Percentiles rank a stretch among this genome's conserved stretches.
Conservation (phyloP, 257 asterid species). For the Solanum etuberosum region DNA sequence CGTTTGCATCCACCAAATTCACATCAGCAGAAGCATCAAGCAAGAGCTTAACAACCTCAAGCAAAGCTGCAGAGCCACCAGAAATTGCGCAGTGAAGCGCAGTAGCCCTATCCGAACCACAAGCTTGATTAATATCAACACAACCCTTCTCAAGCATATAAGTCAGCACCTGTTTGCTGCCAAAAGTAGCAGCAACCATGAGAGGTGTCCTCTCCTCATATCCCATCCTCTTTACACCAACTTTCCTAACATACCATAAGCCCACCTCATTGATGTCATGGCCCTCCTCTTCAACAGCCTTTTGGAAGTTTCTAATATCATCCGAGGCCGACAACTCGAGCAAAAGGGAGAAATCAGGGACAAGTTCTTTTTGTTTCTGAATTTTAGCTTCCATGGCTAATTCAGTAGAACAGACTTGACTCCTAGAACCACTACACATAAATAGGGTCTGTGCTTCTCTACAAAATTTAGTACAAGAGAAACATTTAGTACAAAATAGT, state of each 20-base stretch:
- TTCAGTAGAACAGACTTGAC: slow-evolving; percentile 5
- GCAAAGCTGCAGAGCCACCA: slow-evolving; percentile 16
- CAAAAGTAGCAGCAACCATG: slow-evolving; percentile 31
- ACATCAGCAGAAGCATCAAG: slow-evolving; percentile 31
- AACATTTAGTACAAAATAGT: neutral
- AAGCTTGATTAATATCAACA: slow-evolving; percentile 21
- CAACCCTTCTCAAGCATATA: slow-evolving; percentile 22
- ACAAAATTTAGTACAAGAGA: neutral
- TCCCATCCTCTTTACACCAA: slow-evolving; percentile 27
- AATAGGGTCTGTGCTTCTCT: neutral
- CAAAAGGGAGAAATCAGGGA: slow-evolving; percentile 8
- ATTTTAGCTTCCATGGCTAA: slow-evolving; percentile 5
- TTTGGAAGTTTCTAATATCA: slow-evolving; percentile 17
- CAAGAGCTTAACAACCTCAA: slow-evolving; percentile 20
- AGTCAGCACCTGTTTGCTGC: slow-evolving; percentile 21
- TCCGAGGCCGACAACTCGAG: slow-evolving; percentile 30
- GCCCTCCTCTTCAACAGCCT: slow-evolving; percentile 27
- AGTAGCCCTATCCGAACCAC: slow-evolving; percentile 30
- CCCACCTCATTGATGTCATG: slow-evolving; percentile 12
- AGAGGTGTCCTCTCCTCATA: slow-evolving; percentile 30
- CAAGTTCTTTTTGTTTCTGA: neutral
- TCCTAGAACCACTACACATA: slow-evolving; percentile 20
- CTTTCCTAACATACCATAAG: slow-evolving; percentile 29
- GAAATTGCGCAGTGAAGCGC: slow-evolving; percentile 32
- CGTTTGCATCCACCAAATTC: slow-evolving; percentile 17